phyloP scores from a whole-genome alignment of 306 rosid species.

The Dryas drummondii region DNA sequence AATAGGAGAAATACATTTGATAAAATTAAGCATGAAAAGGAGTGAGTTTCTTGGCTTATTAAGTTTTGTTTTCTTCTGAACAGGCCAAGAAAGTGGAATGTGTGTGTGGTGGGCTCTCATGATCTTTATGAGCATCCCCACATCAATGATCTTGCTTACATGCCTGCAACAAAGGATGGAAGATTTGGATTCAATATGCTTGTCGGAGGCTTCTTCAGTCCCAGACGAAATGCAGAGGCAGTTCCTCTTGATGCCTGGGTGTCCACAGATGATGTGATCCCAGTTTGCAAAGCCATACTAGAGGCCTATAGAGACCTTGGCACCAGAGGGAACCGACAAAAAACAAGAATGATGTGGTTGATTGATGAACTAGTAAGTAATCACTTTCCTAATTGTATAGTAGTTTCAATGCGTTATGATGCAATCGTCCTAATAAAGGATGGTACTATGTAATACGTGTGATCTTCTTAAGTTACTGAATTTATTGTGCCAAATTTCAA shows the following conservation, averaged over 20 bases:
- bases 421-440: not conserved
- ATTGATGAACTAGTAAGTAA: constrained; percentile 81
- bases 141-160: constrained; percentile 96
- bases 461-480: not conserved
- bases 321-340: constrained; percentile 82
- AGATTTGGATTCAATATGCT: constrained; percentile 85
- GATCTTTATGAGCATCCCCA: constrained; percentile 97
- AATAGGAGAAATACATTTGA: not conserved
- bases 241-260: constrained; percentile 97
- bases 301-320: constrained; percentile 94
- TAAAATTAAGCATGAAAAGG: not conserved
- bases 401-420: not conserved
- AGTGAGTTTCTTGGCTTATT: not conserved
- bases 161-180: constrained; percentile 82
- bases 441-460: not conserved
- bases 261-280: constrained; percentile 69
- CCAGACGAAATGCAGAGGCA: constrained; percentile 88
- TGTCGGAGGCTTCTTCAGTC: constrained; percentile 95
- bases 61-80: constrained; percentile 18
- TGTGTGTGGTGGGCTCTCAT: constrained; percentile 85
- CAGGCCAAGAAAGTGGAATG: constrained; percentile 99
- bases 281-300: constrained; percentile 70
- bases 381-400: not conserved
- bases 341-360: constrained; percentile 96
- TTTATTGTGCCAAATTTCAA: not conserved